These are phyloP conservation scores for Hexamita inflata DNA, from an alignment of 208 protist genomes.

Conservation along the genomic window DNA sequence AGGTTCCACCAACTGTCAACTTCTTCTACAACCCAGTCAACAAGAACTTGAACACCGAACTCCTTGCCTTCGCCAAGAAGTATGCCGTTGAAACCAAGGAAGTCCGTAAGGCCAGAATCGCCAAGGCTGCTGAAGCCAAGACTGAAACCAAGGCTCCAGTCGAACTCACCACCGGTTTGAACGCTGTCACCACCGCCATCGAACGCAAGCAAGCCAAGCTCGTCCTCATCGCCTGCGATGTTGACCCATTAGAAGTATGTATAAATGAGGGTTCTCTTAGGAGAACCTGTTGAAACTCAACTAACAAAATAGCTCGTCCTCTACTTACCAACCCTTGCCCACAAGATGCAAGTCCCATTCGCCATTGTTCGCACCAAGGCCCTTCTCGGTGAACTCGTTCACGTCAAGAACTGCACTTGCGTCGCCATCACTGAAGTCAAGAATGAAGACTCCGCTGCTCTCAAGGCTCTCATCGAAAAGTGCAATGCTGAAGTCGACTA, in stretches of 20 bases:
- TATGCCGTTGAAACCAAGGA: constrained; percentile 62
- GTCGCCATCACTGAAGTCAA: constrained; percentile 80
- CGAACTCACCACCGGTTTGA: constrained; percentile 71
- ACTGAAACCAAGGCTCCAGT: constrained; percentile 50
- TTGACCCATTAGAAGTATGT: constrained; percentile 88
- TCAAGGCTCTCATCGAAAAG: constrained; percentile 63
- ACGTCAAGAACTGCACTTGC: constrained; percentile 79
- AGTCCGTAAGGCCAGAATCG: constrained; percentile 75
- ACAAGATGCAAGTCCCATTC: constrained; percentile 93
- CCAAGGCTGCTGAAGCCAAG: constrained; percentile 69
- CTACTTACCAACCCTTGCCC: constrained; percentile 93
- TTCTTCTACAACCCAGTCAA: constrained; percentile 60
- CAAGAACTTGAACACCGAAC: constrained; percentile 36
- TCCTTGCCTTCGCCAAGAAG: constrained; percentile 65
- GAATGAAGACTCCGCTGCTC: constrained; percentile 67
- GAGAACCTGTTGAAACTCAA: not conserved
- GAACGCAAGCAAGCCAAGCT: constrained; percentile 93
- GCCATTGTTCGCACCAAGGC: constrained; percentile 97
- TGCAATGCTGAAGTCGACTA: constrained; percentile 34
- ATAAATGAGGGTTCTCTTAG: not conserved
- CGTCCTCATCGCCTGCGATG: constrained; percentile 97
- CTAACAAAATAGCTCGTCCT: constrained; percentile 67
- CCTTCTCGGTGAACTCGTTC: constrained; percentile 79
- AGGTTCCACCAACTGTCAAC: constrained; percentile 75
- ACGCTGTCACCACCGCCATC: constrained; percentile 85